These are phyloP conservation scores for Hymenoscyphus linearis DNA, from an alignment of 2,329 filamentous ascomycete genomes.

Conservation along the genomic window DNA sequence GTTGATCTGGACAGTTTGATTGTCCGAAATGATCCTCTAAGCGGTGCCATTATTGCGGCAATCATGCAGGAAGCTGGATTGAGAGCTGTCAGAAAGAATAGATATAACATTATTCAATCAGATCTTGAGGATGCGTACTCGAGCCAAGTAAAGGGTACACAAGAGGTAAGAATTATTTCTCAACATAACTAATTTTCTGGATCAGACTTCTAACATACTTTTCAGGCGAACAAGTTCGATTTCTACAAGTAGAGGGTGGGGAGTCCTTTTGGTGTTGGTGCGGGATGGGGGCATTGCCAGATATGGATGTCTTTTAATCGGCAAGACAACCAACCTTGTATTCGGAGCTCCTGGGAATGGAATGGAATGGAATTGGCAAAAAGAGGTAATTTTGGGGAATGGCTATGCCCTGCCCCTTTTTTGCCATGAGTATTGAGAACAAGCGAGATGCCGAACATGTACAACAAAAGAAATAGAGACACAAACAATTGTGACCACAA, in stretches of 20 bases:
- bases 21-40: conserved; percentile 91
- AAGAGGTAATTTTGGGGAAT: not conserved
- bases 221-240: conserved; percentile 68
- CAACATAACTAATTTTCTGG: not conserved
- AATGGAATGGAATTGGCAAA: not conserved
- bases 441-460: conserved; percentile 1
- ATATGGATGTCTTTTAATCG: not conserved
- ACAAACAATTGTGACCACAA: not conserved
- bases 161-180: conserved; percentile 49
- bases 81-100: conserved; percentile 90
- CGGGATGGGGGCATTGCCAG: not conserved
- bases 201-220: conserved; percentile 31
- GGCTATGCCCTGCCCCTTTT: not conserved
- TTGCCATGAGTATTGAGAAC: not conserved
- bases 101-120: conserved; percentile 97
- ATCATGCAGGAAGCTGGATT: conserved; percentile 99
- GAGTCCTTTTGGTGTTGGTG: not conserved
- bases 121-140: conserved; percentile 97
- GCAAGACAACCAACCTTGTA: not conserved
- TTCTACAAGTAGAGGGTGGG: conserved; percentile 69
- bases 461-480: conserved; percentile 2
- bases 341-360: not conserved
- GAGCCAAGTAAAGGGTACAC: conserved; percentile 84
- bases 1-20: conserved; percentile 95
- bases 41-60: conserved; percentile 91